These are phyloP conservation scores for Chlorella sp. DNA, from an alignment of 139 green algal genomes.

Conservation along the genomic window DNA sequence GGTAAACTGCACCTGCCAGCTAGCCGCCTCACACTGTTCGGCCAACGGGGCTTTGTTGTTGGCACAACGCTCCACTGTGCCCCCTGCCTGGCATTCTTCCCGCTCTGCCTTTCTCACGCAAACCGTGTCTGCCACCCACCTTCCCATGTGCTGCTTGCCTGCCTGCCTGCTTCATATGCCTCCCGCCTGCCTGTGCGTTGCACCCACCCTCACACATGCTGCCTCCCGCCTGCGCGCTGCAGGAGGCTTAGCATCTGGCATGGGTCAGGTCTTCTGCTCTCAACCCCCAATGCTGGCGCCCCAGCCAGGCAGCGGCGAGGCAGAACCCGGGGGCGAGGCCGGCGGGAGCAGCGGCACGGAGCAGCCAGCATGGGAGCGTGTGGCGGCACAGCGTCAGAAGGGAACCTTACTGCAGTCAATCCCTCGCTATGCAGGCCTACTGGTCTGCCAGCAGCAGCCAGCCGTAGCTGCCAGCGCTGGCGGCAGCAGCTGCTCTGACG, in stretches of 20 bases:
- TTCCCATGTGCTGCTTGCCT: no score
- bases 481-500: no score
- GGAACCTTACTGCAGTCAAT: background rate
- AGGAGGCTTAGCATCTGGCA: constrained; percentile 12
- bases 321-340: background rate
- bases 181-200: no score
- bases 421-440: background rate
- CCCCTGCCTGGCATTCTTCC: background rate
- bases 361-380: no score
- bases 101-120: no score
- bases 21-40: background rate
- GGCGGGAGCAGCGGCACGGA: no score
- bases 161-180: no score
- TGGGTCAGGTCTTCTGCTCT: constrained; percentile 9
- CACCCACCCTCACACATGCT: no score
- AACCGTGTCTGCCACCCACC: no score
- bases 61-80: no score
- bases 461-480: no score
- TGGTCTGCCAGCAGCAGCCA: background rate
- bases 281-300: background rate
- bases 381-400: background rate
- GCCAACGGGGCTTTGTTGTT: no score
- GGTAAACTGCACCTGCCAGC: background rate
- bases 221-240: background rate
- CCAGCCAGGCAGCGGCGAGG: background rate